Base-by-base conservation (phyloP, 2,329 filamentous ascomycete genomes). In the Neophaeococcomyces mojaviensis region DNA sequence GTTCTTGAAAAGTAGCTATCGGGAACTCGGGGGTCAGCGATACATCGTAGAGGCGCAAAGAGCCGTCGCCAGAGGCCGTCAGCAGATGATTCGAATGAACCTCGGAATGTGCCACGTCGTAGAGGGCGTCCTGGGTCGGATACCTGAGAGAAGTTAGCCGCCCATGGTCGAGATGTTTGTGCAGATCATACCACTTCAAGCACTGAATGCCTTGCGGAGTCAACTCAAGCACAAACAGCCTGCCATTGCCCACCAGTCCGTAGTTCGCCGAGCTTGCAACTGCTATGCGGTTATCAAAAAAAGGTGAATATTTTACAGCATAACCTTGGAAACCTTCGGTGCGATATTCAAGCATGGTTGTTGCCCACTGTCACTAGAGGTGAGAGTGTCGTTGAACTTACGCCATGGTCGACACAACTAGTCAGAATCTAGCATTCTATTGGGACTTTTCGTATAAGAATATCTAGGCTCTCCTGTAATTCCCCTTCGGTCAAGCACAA, bases 241-340 rank as follows among this genome's bases (percentile, higher is more conserved):
- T 81, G 9, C 92, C 92, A 71, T 98, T 98, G 39, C 92, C 92
- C 30, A 98, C 90, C 32, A 98, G 85, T 32, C 92, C 92, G 69
- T 92, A 98, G 72, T 98, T 97, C 53, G 90, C 81, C n/a, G 88
- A 85, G 1, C 86, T 78, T 24, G 87, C 86, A 58, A 96, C 88
- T 47, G 90, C 90, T 54, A 98, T 81, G 53, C 89, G 82, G 55
- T 86, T 92, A 71, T 97, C 92, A 71, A 94, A 94, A 72, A 96
- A 98, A 5, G 92, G 92, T 46, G 90, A 97, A 74, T 97, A 98
- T 69, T 96, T 95, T 67, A 96, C 88, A 57, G 86, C 87, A 69
- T 94, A 96, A 59, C 89, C 89, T 67, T 97, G 95, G 76, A 81
- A 97, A 60, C 92, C 92, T 63, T 87, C 78, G 18, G 92, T 97